Base-by-base conservation (phyloP, 2,329 filamentous ascomycete species). In the Exophiala sideris region DNA sequence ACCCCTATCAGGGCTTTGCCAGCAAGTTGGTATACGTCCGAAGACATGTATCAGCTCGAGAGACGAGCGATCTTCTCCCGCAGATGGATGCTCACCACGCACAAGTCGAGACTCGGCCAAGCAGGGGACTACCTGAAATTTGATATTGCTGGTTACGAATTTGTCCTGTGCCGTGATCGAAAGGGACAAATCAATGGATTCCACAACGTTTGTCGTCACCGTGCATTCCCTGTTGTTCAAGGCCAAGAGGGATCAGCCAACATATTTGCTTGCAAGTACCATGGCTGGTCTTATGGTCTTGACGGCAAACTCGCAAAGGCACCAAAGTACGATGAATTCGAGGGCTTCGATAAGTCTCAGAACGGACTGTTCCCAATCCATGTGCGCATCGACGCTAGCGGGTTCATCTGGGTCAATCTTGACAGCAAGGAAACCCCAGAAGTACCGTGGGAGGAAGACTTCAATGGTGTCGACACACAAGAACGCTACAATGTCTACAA, bases 191-290 rank as follows among this genome's bases (percentile, higher is more conserved):
- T 84, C 67, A 78, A 81, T 53, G 82, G 75, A 14, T 84, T 85
- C 66, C 82, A 85, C 70, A 85, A 85, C 61, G 73, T 85, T 32
- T 85, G 83, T 67, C 71, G 82, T 2, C 83, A 85, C 65, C 74
- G 82, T 6, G 83, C 82, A 16, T 85, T 79, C 62, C 60, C 59
- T 0, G 75, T 85, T 4, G 79, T 83, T 10, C 73, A 48, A 10
- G 48, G 38, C 24, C 24, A 58, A 14, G 33, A 59, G 21, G 62
- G 60, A 4, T 38, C 46, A 2, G 36, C 48, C 7, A 61, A 69
- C 59, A 76, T 84, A 35, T 74, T 85, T 34, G 72, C 77, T 0
- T 85, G 82, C 72, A 78, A 78, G 56, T 85, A 85, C 62, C 82
- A 85, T 63, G 81, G 81, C 41, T 85, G 82, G 82, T 82, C 79